Base-by-base conservation (phyloP, 78 protist species). In the Planoprotostelium fungivorum region DNA sequence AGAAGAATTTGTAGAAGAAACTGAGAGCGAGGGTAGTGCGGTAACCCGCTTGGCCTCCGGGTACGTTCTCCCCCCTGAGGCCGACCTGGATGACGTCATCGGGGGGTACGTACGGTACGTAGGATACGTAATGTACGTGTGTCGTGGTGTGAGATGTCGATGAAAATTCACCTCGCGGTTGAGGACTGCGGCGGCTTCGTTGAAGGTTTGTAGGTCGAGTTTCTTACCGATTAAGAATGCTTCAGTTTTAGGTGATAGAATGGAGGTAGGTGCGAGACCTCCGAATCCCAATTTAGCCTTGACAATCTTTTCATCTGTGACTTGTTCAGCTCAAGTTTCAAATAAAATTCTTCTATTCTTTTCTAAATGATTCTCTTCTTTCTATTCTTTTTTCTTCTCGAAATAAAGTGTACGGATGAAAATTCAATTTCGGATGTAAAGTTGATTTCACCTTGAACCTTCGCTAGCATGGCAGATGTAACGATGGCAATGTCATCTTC, bases 401-500 rank as follows among this genome's bases (percentile, higher is more conserved):
- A n/a, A n/a, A n/a, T n/a, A n/a, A n/a, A n/a, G n/a, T n/a, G n/a
- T n/a, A n/a, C n/a, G n/a, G n/a, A n/a, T n/a, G n/a, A n/a, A n/a
- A n/a, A n/a, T n/a, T n/a, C n/a, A n/a, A n/a, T n/a, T n/a, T n/a
- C n/a, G n/a, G n/a, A n/a, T n/a, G n/a, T n/a, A n/a, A n/a, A n/a
- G n/a, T n/a, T n/a, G n/a, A n/a, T n/a, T n/a, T 51, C 73, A 51
- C 73, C 73, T 51, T 51, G 73, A 51, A 51, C 73, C 5, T 16
- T 5, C 73, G 16, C 16, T 5, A 51, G 73, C 73, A 51, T 37
- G 37, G 91, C 92, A 34, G 95, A 89, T 34, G 92, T 94, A 28
- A 97, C 97, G 37, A 97, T 96, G 36, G 98, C 97, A 86, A 97
- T 97, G 90, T 97, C 99, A 91, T 97, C 99, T 28, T 97, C 98